Base-by-base conservation (phyloP, 805 yeast genomes). In the Cephaloascus fragrans region DNA sequence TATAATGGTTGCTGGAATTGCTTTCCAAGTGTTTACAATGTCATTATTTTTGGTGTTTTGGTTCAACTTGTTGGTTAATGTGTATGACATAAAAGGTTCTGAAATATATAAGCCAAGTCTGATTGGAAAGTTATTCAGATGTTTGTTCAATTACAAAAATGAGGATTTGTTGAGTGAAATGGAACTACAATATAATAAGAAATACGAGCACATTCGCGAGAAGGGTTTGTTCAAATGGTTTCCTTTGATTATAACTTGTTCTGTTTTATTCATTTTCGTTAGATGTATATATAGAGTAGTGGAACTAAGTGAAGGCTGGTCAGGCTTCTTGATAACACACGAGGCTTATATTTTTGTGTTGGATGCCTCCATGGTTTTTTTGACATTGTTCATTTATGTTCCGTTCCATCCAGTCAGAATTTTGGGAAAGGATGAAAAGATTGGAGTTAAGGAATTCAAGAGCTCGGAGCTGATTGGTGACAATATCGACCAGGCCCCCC, bases 1-100 rank as follows among this genome's bases (percentile, higher is more conserved):
- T 51, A 56, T 82, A 37, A 83, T 87, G 80, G 72, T 85, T 35
- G 89, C 73, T 2, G 96, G 96, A 5, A 66, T 88, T 37, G 81
- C 80, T 0, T 68, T 82, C 50, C 96, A 88, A 59, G 90, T 85
- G 4, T 56, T 71, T 4, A 70, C 85, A 4, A 82, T 88, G 81
- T 48, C 70, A 2, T 39, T 77, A 1, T 88, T 84, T 55, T 55
- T 79, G 26, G 18, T 59, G 4, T 57, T 83, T 10, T 71, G 73
- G 62, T 51, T 57, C 29, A 61, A 64, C 37, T 75, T 83, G 55
- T 47, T 70, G 17, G 60, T 51, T 49, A 56, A 62, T 28, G 58
- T 72, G 18, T 67, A 57, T 42, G 55, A 56, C 44, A 40, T 50
- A 49, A 52, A 53, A 32, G 28, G 28, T 23, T 23, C 28, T 8